phyloP scores from a whole-genome alignment of 2,329 filamentous ascomycete species.

The Penicillium sp. region DNA sequence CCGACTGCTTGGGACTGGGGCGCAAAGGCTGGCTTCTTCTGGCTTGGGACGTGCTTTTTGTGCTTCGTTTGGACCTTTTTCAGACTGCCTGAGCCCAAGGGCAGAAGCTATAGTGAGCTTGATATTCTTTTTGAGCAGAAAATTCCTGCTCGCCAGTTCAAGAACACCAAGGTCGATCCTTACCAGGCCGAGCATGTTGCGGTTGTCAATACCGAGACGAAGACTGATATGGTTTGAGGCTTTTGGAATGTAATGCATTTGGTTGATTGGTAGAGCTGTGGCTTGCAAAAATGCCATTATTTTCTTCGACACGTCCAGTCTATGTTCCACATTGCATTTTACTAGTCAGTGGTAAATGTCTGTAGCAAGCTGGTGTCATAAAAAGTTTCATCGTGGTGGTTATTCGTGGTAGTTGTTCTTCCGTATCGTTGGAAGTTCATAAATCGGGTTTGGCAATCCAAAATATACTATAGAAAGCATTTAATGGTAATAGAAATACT shows the following conservation, averaged over 20 bases:
- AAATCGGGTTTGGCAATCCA: no score
- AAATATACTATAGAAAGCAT: no score
- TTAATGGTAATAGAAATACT: no score
- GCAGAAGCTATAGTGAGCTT: conserved; percentile 43
- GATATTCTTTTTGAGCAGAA: conserved; percentile 35
- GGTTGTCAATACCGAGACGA: not conserved
- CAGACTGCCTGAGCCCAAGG: conserved; percentile 46
- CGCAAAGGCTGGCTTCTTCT: not conserved
- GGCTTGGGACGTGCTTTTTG: conserved; percentile 21
- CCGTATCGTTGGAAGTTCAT: no score
- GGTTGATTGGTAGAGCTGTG: not conserved
- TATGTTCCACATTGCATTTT: not conserved
- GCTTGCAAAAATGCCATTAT: not conserved
- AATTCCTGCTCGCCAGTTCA: not conserved
- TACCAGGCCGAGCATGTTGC: not conserved
- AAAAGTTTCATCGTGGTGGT: no score
- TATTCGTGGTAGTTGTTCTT: no score
- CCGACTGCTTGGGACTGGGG: not conserved
- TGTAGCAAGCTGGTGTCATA: not conserved
- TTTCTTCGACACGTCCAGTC: not conserved
- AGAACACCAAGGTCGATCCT: not conserved
- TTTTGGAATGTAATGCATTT: not conserved
- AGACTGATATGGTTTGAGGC: not conserved
- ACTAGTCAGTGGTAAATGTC: not conserved
- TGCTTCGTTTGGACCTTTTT: conserved; percentile 47